Percentiles rank a stretch among this genome's conserved stretches.
Evolutionary conservation across 2,329 filamentous ascomycete species (phyloP).

Genomic region (Aspergillus viridinutans): DNA sequence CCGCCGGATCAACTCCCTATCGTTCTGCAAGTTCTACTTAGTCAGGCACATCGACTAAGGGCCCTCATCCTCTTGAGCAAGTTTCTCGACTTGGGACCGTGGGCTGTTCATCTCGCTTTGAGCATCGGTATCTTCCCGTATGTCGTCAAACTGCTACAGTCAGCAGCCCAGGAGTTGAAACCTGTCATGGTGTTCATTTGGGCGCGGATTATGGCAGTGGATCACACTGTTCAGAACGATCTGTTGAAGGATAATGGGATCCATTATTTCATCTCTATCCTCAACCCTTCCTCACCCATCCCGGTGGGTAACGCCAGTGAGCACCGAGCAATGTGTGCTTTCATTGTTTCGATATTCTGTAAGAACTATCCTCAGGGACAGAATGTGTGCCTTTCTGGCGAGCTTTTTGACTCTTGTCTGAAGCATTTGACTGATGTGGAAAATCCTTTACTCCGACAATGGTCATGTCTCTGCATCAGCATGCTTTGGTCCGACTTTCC

Average conservation of each 20-base stretch:
- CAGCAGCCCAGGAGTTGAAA: conserved; percentile 88
- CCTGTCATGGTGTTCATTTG: conserved; percentile 99
- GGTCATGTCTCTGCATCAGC: conserved; percentile 92
- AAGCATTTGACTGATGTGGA: conserved; percentile 78
- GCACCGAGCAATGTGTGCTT: conserved; percentile 98
- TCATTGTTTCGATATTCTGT: conserved; percentile 96
- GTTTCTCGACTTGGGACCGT: conserved; percentile 91
- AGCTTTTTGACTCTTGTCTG: conserved; percentile 85
- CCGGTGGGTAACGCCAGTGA: conserved; percentile 85
- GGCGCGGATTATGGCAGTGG: conserved; percentile 91
- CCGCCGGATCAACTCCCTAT: conserved; percentile 94
- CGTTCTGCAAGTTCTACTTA: conserved; percentile 89
- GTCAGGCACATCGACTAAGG: conserved; percentile 87
- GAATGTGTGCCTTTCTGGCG: conserved; percentile 82
- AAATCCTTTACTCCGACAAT: conserved; percentile 85
- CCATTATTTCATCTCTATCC: conserved; percentile 90
- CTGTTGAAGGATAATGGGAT: conserved; percentile 96
- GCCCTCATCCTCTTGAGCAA: conserved; percentile 88
- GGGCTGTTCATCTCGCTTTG: conserved; percentile 96
- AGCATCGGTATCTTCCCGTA: conserved; percentile 99
- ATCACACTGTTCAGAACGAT: conserved; percentile 88
- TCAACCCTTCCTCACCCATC: conserved; percentile 77
- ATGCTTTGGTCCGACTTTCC: conserved; percentile 89
- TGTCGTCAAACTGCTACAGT: conserved; percentile 94
- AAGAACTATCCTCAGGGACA: conserved; percentile 90